Evolutionary conservation across 352 stramenopile species (phyloP).

Genomic region (Blastocystis sp.): DNA sequence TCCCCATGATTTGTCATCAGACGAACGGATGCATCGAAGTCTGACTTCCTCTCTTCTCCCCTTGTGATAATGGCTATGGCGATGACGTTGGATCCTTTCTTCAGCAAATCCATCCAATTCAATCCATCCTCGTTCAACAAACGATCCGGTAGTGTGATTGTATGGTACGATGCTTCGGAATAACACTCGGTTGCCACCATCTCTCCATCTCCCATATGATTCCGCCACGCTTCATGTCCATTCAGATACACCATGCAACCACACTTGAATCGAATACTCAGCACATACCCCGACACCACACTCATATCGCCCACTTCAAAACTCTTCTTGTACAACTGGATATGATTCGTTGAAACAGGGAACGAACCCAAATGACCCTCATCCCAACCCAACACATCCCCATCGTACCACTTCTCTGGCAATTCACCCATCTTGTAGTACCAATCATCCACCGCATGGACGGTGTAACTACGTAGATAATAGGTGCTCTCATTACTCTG

Average conservation of each 20-base stretch:
- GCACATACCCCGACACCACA: neutral
- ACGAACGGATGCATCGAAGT: neutral
- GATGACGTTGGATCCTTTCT: neutral
- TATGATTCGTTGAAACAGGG: neutral
- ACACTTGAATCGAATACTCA: neutral
- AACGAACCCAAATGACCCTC: neutral
- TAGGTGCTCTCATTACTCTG: neutral
- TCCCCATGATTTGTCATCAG: no score
- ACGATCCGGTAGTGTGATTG: neutral
- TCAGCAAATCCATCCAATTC: neutral
- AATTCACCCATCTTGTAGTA: conserved; percentile 10
- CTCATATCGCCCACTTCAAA: neutral
- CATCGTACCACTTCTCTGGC: neutral
- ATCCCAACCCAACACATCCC: neutral
- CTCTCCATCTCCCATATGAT: neutral
- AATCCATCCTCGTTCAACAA: neutral
- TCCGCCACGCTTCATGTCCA: neutral
- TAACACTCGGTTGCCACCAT: neutral
- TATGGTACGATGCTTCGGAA: neutral
- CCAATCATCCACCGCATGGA: neutral
- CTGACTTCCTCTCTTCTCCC: neutral
- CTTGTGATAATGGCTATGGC: neutral
- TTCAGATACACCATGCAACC: conserved; percentile 11
- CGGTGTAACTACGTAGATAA: neutral
- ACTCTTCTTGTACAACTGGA: conserved; percentile 1